Evolutionary conservation across 2,329 filamentous ascomycete species (phyloP), one percentile per base, ranked within the genome.

Genomic region (Magnaporthiopsis poae): DNA sequence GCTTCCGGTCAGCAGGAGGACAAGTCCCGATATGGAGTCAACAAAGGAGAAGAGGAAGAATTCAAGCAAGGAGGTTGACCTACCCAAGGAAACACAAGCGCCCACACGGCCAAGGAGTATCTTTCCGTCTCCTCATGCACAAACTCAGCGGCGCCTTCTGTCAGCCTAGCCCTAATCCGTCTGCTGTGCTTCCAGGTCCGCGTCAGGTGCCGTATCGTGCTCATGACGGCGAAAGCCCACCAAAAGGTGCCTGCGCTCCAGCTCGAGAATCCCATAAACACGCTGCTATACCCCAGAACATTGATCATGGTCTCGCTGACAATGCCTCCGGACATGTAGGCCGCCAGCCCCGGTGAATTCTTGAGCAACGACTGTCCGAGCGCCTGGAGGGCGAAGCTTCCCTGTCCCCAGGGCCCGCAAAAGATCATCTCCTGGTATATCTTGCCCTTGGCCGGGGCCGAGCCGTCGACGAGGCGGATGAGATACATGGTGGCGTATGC

Each of bases 161-260:
- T 2, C 18, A 25, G 3, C 39, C 5, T 29, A 27, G 27, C 52
- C n/a, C 60, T 18, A 0, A 9, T 60, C 63, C 56, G 21, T 25
- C 31, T 56, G 27, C 63, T 69, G 68, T 18, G 68, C 68, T 69
- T 72, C 72, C 61, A 59, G 7, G 73, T 59, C 8, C 39, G 27
- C 9, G 56, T 25, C 15, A 62, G 60, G 60, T 60, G 62, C 3
- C 33, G 36, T 21, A 39, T 56, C 21, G 77, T 76, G 64, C 75
- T 75, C 56, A 76, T 67, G 9, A 77, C 69, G 2, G 77, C 76
- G 67, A 80, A 77, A n/a, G 71, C 68, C 75, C 77, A 77, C 78
- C 77, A 80, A 46, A 80, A 78, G 1, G 76, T 74, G 0, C 73
- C 76, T 60, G 76, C 75, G 0, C 78, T 78, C 74, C 77, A 79